These are phyloP conservation scores for Cerioporus squamosus DNA, from an alignment of 1,284 basidiomycete species.

Conservation along the genomic window DNA sequence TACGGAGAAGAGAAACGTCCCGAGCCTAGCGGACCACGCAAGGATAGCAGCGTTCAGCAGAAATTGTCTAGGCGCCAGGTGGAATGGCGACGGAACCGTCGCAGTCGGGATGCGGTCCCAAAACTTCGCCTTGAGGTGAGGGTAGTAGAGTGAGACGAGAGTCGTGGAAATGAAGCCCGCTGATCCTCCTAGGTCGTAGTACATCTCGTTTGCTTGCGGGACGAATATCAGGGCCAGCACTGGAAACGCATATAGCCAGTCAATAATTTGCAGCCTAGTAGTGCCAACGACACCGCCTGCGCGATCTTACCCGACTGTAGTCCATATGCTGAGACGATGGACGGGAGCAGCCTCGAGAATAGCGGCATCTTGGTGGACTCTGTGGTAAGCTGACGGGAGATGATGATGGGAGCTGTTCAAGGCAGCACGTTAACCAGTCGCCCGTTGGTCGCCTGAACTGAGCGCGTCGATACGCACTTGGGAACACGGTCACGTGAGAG, in stretches of 20 bases:
- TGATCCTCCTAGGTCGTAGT: conserved; percentile 63
- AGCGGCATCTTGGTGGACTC: conserved; percentile 38
- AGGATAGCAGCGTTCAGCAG: conserved; percentile 56
- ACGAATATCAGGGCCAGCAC: conserved; percentile 59
- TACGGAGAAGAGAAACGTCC: conserved; percentile 64
- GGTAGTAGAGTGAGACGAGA: conserved; percentile 66
- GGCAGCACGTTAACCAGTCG: no score
- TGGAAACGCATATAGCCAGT: conserved; percentile 23
- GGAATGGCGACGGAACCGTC: conserved; percentile 47
- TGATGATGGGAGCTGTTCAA: neutral
- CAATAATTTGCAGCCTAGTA: no score
- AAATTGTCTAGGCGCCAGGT: conserved; percentile 64
- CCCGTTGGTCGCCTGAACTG: no score
- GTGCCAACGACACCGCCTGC: neutral
- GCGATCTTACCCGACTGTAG: conserved; percentile 40
- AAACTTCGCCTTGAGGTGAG: conserved; percentile 52
- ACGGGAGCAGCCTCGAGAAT: conserved; percentile 44
- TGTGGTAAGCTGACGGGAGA: neutral
- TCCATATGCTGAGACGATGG: conserved; percentile 40
- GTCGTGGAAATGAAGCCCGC: conserved; percentile 72
- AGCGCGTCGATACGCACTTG: no score
- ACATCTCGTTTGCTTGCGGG: conserved; percentile 59
- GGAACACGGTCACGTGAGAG: no score
- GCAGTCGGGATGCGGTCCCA: conserved; percentile 40
- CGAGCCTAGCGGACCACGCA: conserved; percentile 69